Percentiles rank a stretch among this genome's conserved stretches.
Evolutionary conservation across 2,329 filamentous ascomycete genomes (phyloP).

Genomic region (Apiospora saccharicola): DNA sequence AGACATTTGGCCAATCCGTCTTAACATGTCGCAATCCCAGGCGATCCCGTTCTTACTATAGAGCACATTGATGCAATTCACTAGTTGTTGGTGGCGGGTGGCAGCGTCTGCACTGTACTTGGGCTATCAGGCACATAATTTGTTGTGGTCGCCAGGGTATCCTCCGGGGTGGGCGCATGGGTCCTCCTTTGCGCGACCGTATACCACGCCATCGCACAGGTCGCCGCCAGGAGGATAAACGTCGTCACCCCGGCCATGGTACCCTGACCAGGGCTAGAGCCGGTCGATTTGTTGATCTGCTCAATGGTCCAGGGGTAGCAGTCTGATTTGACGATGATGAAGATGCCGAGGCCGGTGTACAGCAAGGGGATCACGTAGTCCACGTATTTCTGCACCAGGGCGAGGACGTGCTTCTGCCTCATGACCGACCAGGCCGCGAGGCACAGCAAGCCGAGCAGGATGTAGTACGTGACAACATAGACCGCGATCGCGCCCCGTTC

Average conservation of each 20-base stretch:
- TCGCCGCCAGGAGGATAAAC: conserved; percentile 20
- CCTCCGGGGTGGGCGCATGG: neutral
- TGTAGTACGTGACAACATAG: conserved; percentile 44
- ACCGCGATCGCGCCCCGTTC: conserved; percentile 42
- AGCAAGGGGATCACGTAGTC: conserved; percentile 39
- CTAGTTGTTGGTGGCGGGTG: neutral
- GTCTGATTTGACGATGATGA: conserved; percentile 42
- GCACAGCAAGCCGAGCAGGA: conserved; percentile 43
- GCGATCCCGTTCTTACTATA: neutral
- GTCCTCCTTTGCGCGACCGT: conserved; percentile 10
- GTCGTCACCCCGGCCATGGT: conserved; percentile 25
- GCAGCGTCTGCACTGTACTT: neutral
- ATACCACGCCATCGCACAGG: conserved; percentile 17
- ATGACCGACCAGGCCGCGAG: conserved; percentile 41
- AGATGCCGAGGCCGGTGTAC: conserved; percentile 44
- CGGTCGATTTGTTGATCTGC: conserved; percentile 19
- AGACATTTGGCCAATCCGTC: neutral
- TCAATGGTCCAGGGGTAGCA: conserved; percentile 45
- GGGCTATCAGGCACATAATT: neutral
- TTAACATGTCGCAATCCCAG: neutral
- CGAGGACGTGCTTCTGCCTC: conserved; percentile 42
- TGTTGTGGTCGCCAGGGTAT: neutral
- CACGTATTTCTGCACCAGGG: conserved; percentile 37
- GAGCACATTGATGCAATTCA: neutral
- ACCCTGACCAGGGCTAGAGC: neutral